Conservation (phyloP, 768 basidiomycete genomes). For the Tricholoma bakamatsutake region DNA sequence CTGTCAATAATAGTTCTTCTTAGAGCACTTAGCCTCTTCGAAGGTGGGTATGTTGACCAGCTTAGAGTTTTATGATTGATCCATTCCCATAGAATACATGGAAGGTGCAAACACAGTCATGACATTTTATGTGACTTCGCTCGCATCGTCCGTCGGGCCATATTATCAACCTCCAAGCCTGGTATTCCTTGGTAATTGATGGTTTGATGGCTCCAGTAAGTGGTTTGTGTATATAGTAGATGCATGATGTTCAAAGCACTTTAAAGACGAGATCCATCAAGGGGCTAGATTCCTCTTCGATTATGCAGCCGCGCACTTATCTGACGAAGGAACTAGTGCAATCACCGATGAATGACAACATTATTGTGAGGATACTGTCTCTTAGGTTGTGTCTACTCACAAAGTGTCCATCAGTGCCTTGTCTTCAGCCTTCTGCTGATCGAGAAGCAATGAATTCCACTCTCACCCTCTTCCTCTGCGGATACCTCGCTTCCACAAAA, state of each 20-base stretch:
- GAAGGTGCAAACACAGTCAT: constrained; percentile 69
- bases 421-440: constrained; percentile 52
- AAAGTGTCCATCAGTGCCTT: constrained; percentile 58
- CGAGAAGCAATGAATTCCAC: constrained; percentile 56
- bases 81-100: constrained; percentile 46
- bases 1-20: constrained; percentile 63
- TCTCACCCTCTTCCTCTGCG: constrained; percentile 74
- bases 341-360: constrained; percentile 14
- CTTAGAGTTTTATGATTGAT: constrained; percentile 1
- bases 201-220: constrained; percentile 74
- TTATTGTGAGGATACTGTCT: not conserved
- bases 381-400: constrained; percentile 32
- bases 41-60: constrained; percentile 36
- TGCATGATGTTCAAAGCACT: not conserved
- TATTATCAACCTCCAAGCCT: constrained; percentile 65
- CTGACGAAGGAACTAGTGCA: constrained; percentile 57
- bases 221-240: not conserved
- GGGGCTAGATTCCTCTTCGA: constrained; percentile 78
- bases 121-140: constrained; percentile 73
- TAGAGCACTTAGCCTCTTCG: constrained; percentile 66
- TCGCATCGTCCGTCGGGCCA: constrained; percentile 55
- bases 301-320: constrained; percentile 57
- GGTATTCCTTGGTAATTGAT: constrained; percentile 63
- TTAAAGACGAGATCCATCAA: constrained; percentile 64
- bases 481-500: constrained; percentile 76